Evolutionary conservation across 306 rosid species (phyloP), one percentile per base, ranked within the genome.

Genomic region (Vachellia pachyceras): DNA sequence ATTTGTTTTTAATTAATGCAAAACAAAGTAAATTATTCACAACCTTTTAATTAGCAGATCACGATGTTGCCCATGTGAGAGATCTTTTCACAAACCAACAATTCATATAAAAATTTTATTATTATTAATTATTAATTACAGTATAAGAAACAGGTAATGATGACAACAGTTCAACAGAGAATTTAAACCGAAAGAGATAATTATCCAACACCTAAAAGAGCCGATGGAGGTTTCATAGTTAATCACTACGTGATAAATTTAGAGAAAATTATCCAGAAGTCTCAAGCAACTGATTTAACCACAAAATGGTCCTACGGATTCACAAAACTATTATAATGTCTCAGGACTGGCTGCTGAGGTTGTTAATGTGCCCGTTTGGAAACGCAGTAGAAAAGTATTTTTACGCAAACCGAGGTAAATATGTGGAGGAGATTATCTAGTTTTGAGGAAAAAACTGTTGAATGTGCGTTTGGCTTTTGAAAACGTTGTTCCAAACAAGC

Each of bases 191-290:
- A 61, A 72, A 80, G 75, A 69, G 54, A 76, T 66, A 12, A 41
- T 18, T 9, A n/a, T 76, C 68, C 74, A 83, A 76, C 22, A 52
- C 67, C 29, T 11, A 77, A 86, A 83, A 64, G 68, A 20, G 82
- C 3, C 54, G 0, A 80, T 76, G 80, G 77, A 11, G 10, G 66
- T 72, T 75, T 76, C 69, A 75, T 54, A 41, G 55, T 63, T 79
- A 35, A 35, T 25, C 20, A n/a, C 8, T 42, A 29, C 2, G 33
- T 33, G 68, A n/a, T n/a, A n/a, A n/a, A n/a, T n/a, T n/a, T n/a
- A n/a, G n/a, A n/a, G n/a, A n/a, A n/a, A n/a, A n/a, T n/a, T n/a
- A n/a, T n/a, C n/a, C n/a, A n/a, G n/a, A n/a, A n/a, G n/a, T n/a
- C n/a, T n/a, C n/a, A n/a, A n/a, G n/a, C n/a, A n/a, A n/a, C n/a